Evolutionary conservation across 2,329 filamentous ascomycete species (phyloP).

Genomic region (Clonostachys solani): DNA sequence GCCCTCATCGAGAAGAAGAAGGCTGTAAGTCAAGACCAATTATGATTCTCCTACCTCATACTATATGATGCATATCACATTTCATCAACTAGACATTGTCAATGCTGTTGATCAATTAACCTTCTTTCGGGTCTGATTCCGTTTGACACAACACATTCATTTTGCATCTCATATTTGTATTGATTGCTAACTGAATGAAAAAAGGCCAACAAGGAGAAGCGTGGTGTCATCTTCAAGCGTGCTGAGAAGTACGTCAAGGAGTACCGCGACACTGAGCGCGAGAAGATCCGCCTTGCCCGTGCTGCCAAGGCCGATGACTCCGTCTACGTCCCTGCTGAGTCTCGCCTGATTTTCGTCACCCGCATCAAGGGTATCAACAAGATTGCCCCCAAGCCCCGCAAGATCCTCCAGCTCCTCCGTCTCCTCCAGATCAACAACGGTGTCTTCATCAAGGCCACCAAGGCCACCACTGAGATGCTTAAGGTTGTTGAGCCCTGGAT

Average conservation of each 20-base stretch:
- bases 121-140: constrained; percentile 98
- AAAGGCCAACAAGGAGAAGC: constrained; percentile 98
- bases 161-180: background rate
- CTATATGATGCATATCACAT: constrained; percentile 85
- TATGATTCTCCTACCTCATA: constrained; percentile 13
- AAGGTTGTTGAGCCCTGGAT: constrained; percentile 99
- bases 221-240: constrained; percentile 98
- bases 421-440: constrained; percentile 99
- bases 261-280: constrained; percentile 96
- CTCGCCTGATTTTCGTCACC: constrained; percentile 95
- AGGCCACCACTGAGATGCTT: constrained; percentile 96
- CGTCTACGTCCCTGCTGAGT: constrained; percentile 91
- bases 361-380: constrained; percentile 99
- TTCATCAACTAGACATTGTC: constrained; percentile 93
- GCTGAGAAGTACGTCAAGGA: constrained; percentile 99
- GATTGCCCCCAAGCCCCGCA: constrained; percentile 99
- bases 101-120: constrained; percentile 96
- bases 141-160: constrained; percentile 19
- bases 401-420: constrained; percentile 98
- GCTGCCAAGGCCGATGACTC: constrained; percentile 87
- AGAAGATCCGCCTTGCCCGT: constrained; percentile 92
- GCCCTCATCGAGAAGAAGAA: constrained; percentile 82
- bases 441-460: constrained; percentile 96
- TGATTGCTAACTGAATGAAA: background rate
- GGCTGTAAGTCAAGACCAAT: constrained; percentile 61